phyloP scores from a whole-genome alignment of 768 basidiomycete species.

The Amanita molliuscula region DNA sequence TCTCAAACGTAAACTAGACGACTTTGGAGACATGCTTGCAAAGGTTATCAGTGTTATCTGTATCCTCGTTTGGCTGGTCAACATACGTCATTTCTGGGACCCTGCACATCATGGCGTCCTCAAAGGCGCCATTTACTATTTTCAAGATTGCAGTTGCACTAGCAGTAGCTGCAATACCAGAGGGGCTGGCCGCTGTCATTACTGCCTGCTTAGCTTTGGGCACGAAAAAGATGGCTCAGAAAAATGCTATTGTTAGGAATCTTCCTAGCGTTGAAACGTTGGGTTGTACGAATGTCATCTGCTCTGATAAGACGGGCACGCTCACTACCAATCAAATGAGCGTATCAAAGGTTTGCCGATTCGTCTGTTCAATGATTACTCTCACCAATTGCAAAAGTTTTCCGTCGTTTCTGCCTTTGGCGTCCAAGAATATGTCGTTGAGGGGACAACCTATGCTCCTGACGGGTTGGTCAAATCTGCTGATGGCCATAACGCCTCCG shows the following conservation, averaged over 20 bases:
- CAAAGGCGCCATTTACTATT: conserved; percentile 95
- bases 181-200: conserved; percentile 96
- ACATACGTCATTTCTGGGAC: conserved; percentile 93
- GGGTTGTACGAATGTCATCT: conserved; percentile 97
- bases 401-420: conserved; percentile 48
- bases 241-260: conserved; percentile 95
- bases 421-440: conserved; percentile 67
- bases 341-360: conserved; percentile 56
- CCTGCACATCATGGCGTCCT: conserved; percentile 84
- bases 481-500: conserved; percentile 47
- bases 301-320: conserved; percentile 97
- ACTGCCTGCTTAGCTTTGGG: conserved; percentile 95
- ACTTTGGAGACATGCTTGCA: conserved; percentile 95
- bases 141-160: conserved; percentile 99
- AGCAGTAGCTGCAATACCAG: conserved; percentile 98
- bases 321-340: conserved; percentile 98
- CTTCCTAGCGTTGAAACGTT: conserved; percentile 95
- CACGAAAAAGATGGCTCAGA: conserved; percentile 98
- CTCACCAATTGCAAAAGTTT: conserved; percentile 46
- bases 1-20: conserved; percentile 92
- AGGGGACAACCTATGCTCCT: conserved; percentile 90
- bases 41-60: conserved; percentile 98
- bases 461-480: conserved; percentile 59
- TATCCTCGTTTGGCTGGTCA: conserved; percentile 95
- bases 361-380: neutral